Evolutionary conservation across 306 rosid genomes (phyloP).

Genomic region (Clitoria ternatea): DNA sequence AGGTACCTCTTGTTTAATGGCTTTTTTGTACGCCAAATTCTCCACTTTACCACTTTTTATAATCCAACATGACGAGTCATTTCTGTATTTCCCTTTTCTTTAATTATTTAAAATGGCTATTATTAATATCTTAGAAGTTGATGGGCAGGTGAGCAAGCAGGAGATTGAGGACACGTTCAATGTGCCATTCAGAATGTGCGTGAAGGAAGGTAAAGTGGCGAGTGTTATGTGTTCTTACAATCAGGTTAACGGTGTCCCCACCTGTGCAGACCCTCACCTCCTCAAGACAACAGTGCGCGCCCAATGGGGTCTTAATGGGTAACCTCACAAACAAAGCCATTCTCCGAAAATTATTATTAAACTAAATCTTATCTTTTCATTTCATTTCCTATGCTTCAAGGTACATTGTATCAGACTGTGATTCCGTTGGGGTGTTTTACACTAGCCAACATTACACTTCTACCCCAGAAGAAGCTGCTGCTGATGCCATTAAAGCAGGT

Average conservation of each 20-base stretch:
- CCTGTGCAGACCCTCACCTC: constrained; percentile 81
- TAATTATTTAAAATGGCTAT: too few relatives aligned
- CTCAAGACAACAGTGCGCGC: constrained; percentile 57
- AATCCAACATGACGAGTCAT: not conserved
- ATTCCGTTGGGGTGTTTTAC: constrained; percentile 76
- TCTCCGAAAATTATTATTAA: not conserved
- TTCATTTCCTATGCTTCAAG: constrained; percentile 30
- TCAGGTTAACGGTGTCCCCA: constrained; percentile 87
- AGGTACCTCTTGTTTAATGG: constrained; percentile 31
- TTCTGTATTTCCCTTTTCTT: not conserved
- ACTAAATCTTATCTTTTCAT: not conserved
- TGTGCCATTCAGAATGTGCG: constrained; percentile 84
- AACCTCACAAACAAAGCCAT: not conserved
- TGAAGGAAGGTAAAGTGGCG: constrained; percentile 77
- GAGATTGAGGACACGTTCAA: constrained; percentile 79
- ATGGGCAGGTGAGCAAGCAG: constrained; percentile 66
- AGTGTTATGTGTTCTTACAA: constrained; percentile 91
- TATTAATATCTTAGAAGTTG: not conserved
- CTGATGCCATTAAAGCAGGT: constrained; percentile 87
- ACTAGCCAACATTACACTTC: constrained; percentile 66
- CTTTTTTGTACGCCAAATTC: not conserved
- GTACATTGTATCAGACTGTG: constrained; percentile 87
- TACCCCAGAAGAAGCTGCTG: constrained; percentile 86
- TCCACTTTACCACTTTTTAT: not conserved
- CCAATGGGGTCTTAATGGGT: constrained; percentile 77